A percentile compares a stretch with the other conserved stretches of the same genome.
These are phyloP conservation scores for Nephelium lappaceum DNA, from an alignment of 345 rosid genomes.

Conservation along the genomic window DNA sequence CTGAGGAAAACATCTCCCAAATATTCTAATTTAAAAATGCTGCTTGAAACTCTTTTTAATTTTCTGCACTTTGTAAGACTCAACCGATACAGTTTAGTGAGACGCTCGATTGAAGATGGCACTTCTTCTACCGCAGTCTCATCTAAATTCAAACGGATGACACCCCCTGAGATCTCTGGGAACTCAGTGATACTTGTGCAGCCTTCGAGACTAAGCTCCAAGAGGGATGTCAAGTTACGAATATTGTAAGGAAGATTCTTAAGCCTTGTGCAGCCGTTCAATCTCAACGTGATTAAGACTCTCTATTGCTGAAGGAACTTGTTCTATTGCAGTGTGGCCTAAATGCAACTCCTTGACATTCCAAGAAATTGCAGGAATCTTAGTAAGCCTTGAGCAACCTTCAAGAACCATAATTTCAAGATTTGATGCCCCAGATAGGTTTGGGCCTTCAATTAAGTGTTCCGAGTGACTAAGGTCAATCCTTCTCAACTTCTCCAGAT, in stretches of 20 bases:
- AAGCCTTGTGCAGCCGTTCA: not conserved
- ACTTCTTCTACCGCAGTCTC: conserved; percentile 17
- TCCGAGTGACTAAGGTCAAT: not conserved
- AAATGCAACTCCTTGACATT: not conserved
- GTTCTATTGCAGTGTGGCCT: not conserved
- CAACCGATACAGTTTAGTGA: not conserved
- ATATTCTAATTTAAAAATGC: not conserved
- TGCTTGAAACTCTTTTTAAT: conserved; percentile 1
- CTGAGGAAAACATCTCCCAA: not conserved
- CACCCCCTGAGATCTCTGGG: conserved; percentile 12
- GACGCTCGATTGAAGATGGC: conserved; percentile 12
- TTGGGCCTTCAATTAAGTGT: not conserved
- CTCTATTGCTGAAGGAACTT: not conserved
- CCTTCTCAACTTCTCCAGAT: not conserved
- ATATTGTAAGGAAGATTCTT: conserved; percentile 13
- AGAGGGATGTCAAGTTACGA: conserved; percentile 8
- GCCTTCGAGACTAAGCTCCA: conserved; percentile 1
- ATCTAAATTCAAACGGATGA: not conserved
- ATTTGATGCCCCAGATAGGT: not conserved
- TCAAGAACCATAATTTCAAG: not conserved
- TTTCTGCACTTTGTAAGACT: conserved; percentile 22
- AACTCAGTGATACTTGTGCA: conserved; percentile 18
- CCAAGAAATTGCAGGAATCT: conserved; percentile 6
- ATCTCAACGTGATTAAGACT: not conserved
- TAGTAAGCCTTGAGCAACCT: not conserved